Conservation (phyloP, 805 yeast genomes). For the Yamadazyma paraphyllophila region DNA sequence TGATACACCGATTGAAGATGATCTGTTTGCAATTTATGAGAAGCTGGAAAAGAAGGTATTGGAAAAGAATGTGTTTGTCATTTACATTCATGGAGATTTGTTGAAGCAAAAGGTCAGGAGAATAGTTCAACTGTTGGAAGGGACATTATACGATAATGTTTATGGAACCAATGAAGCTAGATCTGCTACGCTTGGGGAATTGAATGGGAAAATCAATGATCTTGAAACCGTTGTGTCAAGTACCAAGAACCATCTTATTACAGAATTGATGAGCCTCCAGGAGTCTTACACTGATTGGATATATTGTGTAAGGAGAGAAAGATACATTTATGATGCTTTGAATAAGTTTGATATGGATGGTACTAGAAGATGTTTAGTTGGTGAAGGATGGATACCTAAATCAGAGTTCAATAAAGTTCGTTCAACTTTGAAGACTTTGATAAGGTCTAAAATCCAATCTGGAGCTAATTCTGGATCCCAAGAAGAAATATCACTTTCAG, state of each 20-base stretch:
- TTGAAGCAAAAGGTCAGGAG: constrained; percentile 32
- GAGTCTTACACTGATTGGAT: constrained; percentile 32
- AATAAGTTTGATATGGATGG: constrained; percentile 69
- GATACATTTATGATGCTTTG: constrained; percentile 55
- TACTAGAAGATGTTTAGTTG: constrained; percentile 62
- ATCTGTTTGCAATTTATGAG: constrained; percentile 2
- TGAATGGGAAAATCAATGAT: constrained; percentile 33
- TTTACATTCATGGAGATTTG: constrained; percentile 41
- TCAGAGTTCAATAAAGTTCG: constrained; percentile 42
- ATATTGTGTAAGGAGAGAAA: constrained; percentile 48
- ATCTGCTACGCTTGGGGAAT: constrained; percentile 24
- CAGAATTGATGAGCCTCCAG: constrained; percentile 37
- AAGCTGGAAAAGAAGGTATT: constrained; percentile 15
- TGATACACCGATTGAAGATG: constrained; percentile 31
- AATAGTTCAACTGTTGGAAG: constrained; percentile 40
- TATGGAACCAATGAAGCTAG: constrained; percentile 29
- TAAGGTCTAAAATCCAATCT: constrained; percentile 33
- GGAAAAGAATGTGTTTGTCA: constrained; percentile 36
- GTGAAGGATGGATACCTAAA: constrained; percentile 74
- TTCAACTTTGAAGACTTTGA: constrained; percentile 39
- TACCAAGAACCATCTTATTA: constrained; percentile 35
- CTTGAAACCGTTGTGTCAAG: constrained; percentile 30
- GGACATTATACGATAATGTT: constrained; percentile 35
- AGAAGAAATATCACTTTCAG: constrained; percentile 14
- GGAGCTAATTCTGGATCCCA: constrained; percentile 13